Base-by-base conservation (phyloP, 1,139 yeast genomes). In the Taiozyma sp. region DNA sequence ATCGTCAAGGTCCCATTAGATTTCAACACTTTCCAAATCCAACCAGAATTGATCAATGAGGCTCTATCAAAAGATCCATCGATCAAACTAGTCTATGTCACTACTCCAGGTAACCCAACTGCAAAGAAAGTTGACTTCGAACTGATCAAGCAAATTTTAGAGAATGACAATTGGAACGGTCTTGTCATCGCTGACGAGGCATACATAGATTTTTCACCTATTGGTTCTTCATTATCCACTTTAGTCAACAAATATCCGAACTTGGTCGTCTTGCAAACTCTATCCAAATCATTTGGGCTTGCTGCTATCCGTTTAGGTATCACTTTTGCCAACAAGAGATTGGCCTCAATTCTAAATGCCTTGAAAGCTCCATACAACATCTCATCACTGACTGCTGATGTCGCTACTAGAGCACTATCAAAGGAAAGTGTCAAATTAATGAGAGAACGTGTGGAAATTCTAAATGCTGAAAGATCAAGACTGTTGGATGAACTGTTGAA, bases 21-120 rank as follows among this genome's bases (percentile, higher is more conserved):
- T 50, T 73, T 77, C 49, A 77, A 79, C 11, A 77, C 77, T 26
- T 90, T 89, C 68, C 89, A 85, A 61, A 71, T 88, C 47, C 80
- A 85, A 57, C 71, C 80, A 8, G 80, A 76, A 1, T 73, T 70
- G n/a, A 78, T 91, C 42, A 62, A 77, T 34, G 66, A 71, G n/a
- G 69, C 76, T 2, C 68, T 90, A n/a, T 58, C 67, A 10, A 61
- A 63, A 0, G 97, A 91, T 59, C 67, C 81, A 0, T 50, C 68
- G 11, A 84, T 91, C 59, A 91, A 89, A 62, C 67, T 93, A 53
- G 74, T 86, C 2, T 91, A 89, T 65, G 71, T 91, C 56, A 91
- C 98, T n/a, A 88, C 97, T 1, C 99, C 99, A n/a, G 99, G 99
- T 32, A 93, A 93, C 66, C 99, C 99, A 35, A 93, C 99, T 0